A percentile compares a stretch with the other conserved stretches of the same genome.
phyloP scores from a whole-genome alignment of 2,329 filamentous ascomycete species.

The Westerdykella aurantiaca region DNA sequence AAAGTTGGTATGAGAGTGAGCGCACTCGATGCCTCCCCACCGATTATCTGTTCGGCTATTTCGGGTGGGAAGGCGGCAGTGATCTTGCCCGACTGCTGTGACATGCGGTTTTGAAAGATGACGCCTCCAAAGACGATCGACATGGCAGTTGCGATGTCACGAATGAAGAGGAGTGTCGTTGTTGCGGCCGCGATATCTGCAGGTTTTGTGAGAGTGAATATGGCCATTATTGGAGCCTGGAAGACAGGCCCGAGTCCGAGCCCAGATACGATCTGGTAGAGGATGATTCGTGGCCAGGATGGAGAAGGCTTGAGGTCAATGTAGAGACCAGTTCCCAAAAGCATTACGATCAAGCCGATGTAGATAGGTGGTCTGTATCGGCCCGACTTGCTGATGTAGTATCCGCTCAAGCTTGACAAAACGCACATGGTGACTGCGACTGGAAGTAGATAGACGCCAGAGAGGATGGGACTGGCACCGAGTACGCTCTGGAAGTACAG shows the following conservation, averaged over 20 bases:
- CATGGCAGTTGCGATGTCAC: constrained; percentile 36
- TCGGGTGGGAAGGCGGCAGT: too few relatives aligned
- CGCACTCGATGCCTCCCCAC: too few relatives aligned
- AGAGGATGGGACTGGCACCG: constrained; percentile 51
- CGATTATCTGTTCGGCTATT: too few relatives aligned
- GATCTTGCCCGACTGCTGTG: too few relatives aligned
- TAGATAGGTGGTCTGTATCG: constrained; percentile 22
- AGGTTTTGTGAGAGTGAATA: too few relatives aligned
- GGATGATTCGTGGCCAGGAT: constrained; percentile 10
- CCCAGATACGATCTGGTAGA: constrained; percentile 13
- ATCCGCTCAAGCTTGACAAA: constrained; percentile 40
- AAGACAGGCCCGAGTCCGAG: constrained; percentile 54
- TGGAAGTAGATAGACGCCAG: constrained; percentile 54
- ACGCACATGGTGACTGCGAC: constrained; percentile 39
- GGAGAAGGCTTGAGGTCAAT: constrained; percentile 4
- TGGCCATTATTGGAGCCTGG: constrained; percentile 56
- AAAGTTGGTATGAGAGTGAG: too few relatives aligned
- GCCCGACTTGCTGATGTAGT: constrained; percentile 38
- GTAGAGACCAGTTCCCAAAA: constrained; percentile 12
- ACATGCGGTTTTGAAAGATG: constrained; percentile 51
- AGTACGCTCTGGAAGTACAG: constrained; percentile 65
- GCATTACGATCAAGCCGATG: constrained; percentile 9
- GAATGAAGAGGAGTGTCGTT: constrained; percentile 41
- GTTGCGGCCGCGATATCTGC: constrained; percentile 29
- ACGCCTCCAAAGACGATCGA: constrained; percentile 43